Evolutionary conservation across 2,329 filamentous ascomycete species (phyloP), one percentile per base, ranked within the genome.

Genomic region (Aaosphaeria arxii): DNA sequence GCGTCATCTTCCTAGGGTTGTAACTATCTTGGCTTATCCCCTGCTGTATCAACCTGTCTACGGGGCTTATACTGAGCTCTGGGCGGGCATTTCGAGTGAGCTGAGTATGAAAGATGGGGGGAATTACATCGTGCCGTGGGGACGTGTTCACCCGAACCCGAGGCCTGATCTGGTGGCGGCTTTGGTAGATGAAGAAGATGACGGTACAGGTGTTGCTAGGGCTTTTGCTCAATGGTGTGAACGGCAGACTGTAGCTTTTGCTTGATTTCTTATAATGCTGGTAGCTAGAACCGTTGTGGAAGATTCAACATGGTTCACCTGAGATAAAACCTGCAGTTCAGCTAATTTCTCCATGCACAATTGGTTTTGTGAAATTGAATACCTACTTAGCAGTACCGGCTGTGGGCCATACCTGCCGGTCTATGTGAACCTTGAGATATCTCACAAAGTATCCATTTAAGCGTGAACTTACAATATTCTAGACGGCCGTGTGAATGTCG

Each of bases 121-220:
- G 2, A 52, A 50, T 30, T 58, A 53, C 42, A 47, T 53, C 5
- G 45, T 57, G 11, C 59, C 57, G 5, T 61, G 58, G 58, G 59
- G 57, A 2, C 40, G 57, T 33, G 55, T 56, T 30, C 51, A 54
- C 7, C n/a, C 5, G 11, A 50, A 58, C 11, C 53, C 54, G 9
- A 24, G 17, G 17, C 39, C 39, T 41, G 48, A 40, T 3, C 50
- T 53, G 48, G 30, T 59, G 6, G 40, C 35, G 29, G 49, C 24
- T 24, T 41, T 44, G 7, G 51, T 40, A 11, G 40, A n/a, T 6
- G 40, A 5, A 11, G 40, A 28, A 30, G 47, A 50, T 7, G 46
- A 42, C 9, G 35, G 33, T n/a, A 45, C 43, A 38, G 55, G 45
- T 46, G 45, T 52, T 7, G 50, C 45, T 44, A 44, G 39, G 2